A percentile compares a stretch with the other conserved stretches of the same genome.
Evolutionary conservation across 805 yeast species (phyloP).

Genomic region (Ogataea haglerorum): DNA sequence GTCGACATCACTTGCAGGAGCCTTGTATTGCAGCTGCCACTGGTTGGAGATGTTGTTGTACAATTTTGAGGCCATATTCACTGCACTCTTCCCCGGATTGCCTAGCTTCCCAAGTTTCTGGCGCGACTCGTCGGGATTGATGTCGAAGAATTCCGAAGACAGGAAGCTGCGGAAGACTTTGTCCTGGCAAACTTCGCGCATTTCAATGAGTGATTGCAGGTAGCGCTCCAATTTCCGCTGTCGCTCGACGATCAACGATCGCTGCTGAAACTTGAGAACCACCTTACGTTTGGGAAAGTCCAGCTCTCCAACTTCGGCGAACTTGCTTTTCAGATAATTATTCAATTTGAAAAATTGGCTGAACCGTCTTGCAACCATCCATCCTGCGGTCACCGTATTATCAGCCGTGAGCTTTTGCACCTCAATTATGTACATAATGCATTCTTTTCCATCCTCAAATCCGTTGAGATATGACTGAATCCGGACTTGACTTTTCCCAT

Average conservation of each 20-base stretch:
- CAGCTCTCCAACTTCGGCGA: constrained; percentile 46
- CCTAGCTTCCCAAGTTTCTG: constrained; percentile 7
- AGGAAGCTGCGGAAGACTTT: constrained; percentile 70
- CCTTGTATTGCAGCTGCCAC: constrained; percentile 12
- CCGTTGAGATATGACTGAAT: constrained; percentile 56
- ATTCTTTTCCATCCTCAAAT: constrained; percentile 55
- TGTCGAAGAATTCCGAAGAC: constrained; percentile 61
- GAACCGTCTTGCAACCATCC: constrained; percentile 89
- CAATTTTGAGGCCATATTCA: constrained; percentile 29
- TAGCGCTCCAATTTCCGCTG: constrained; percentile 60
- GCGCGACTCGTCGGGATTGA: constrained; percentile 19
- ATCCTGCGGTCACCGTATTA: constrained; percentile 56
- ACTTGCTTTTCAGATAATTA: constrained; percentile 53
- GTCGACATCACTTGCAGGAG: constrained; percentile 14
- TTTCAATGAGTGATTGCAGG: constrained; percentile 50
- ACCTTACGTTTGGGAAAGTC: constrained; percentile 60
- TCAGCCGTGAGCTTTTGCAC: constrained; percentile 49
- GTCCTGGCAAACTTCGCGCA: constrained; percentile 72
- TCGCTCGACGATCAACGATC: constrained; percentile 61
- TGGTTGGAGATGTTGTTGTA: constrained; percentile 33
- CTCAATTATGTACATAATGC: constrained; percentile 70
- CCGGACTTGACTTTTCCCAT: constrained; percentile 55
- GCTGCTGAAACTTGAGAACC: constrained; percentile 69
- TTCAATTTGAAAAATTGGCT: constrained; percentile 78
- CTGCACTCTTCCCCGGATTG: constrained; percentile 16